phyloP scores from a whole-genome alignment of 768 basidiomycete genomes.

The Clitopilus hobsonii region DNA sequence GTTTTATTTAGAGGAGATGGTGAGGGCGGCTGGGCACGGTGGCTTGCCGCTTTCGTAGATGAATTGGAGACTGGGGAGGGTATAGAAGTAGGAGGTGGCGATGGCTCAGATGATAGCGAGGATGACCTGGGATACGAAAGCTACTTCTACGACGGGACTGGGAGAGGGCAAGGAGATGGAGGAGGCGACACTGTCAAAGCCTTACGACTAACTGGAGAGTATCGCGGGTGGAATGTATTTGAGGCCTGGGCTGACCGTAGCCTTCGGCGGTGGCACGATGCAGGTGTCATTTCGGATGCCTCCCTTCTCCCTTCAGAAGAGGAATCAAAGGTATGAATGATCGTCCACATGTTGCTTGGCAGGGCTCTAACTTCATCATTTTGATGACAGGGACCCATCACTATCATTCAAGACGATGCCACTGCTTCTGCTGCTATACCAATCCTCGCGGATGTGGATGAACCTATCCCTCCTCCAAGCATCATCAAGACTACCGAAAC shows the following conservation, averaged over 20 bases:
- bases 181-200: constrained; percentile 72
- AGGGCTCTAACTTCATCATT: background rate
- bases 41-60: constrained; percentile 87
- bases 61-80: constrained; percentile 90
- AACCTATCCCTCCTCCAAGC: constrained; percentile 28
- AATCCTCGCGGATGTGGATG: constrained; percentile 40
- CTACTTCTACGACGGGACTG: constrained; percentile 81
- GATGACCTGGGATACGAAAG: constrained; percentile 83
- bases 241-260: constrained; percentile 94
- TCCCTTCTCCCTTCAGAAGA: constrained; percentile 33
- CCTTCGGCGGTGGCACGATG: constrained; percentile 80
- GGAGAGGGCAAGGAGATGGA: constrained; percentile 73
- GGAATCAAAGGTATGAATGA: constrained; percentile 43
- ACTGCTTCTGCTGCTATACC: constrained; percentile 60
- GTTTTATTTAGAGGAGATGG: constrained; percentile 93
- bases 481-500: constrained; percentile 12
- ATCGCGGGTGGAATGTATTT: constrained; percentile 87
- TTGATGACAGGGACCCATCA: constrained; percentile 42
- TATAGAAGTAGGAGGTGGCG: constrained; percentile 68
- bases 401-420: constrained; percentile 34
- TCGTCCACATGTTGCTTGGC: background rate
- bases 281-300: constrained; percentile 61
- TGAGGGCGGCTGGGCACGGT: constrained; percentile 88
- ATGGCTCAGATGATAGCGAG: constrained; percentile 68
- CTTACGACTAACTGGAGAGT: constrained; percentile 76